Conservation (phyloP, 768 basidiomycete species). For the Gloeophyllum trabeum region DNA sequence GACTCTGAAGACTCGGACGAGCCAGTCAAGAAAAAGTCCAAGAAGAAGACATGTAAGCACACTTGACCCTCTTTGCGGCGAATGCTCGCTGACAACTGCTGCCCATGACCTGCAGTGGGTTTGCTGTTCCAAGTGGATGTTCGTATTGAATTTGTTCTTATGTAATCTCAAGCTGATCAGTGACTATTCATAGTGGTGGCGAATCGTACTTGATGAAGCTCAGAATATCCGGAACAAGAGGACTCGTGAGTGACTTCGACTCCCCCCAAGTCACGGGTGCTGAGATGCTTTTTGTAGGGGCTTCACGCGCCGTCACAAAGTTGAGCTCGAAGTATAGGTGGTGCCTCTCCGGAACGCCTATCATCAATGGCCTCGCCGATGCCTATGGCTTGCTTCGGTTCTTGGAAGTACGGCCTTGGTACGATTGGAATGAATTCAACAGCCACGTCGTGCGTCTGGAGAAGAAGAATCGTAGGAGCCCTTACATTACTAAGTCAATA, state of each 20-base stretch:
- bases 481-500: too few relatives aligned
- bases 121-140: conserved; percentile 41
- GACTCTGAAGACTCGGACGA: conserved; percentile 12
- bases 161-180: not conserved
- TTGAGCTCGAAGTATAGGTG: conserved; percentile 46
- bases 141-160: conserved; percentile 5
- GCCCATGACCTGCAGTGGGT: conserved; percentile 24
- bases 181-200: conserved; percentile 28
- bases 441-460: conserved; percentile 20
- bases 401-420: conserved; percentile 21
- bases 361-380: conserved; percentile 52
- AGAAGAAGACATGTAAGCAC: conserved; percentile 18
- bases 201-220: conserved; percentile 45
- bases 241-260: conserved; percentile 25
- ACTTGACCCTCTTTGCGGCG: not conserved
- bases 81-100: not conserved
- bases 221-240: conserved; percentile 32
- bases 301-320: conserved; percentile 42
- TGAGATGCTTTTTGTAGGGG: conserved; percentile 20
- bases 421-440: conserved; percentile 31
- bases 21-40: conserved; percentile 22
- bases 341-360: conserved; percentile 44
- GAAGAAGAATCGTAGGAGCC: conserved; percentile 30
- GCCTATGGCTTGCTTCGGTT: conserved; percentile 34
- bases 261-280: not conserved